Evolutionary conservation across 2,329 filamentous ascomycete species (phyloP), one percentile per base, ranked within the genome.

Genomic region (Aspergillus piperis): DNA sequence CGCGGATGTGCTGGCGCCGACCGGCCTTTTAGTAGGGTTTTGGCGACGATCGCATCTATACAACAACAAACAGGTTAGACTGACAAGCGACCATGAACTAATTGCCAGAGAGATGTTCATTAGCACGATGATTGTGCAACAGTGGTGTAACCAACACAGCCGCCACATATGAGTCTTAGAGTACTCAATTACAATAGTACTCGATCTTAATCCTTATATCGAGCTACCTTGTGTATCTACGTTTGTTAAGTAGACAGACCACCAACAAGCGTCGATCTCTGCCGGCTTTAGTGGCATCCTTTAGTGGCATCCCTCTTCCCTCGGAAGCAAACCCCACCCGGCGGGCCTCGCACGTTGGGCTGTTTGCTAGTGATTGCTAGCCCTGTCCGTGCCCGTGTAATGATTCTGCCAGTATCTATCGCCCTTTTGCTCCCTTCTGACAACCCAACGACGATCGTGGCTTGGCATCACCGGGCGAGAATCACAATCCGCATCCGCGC

Each of bases 401-500:
- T 21, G 39, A n/a, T 32, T 48, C 48, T 32, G 21, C 17, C 32
- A 17, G 38, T 25, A 36, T 41, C 47, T 30, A 30, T 50, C 25
- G 5, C 11, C 21, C 23, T 23, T 48, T 48, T 52, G 38, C 53
- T 47, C 57, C 57, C 62, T 36, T 64, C 60, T 63, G 62, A 66
- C 64, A 66, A 63, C 59, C 62, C 59, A 59, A 66, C 51, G 61
- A 61, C 41, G 53, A 55, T 55, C 53, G 21, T n/a, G 53, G 53
- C 53, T 55, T 55, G 53, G 53, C 53, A 39, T 55, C 53, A 47
- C 53, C 25, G 47, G 47, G 30, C 30, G 47, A 5, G 17, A 50
- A 30, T 30, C 27, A 27, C 47, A 55, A 58, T 53, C 56, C 44
- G 52, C 61, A 64, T 64, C 62, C 62, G 62, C 61, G 62, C 36